Conservation (phyloP, 169 alveolate species). For the Plasmodium vivax region DNA sequence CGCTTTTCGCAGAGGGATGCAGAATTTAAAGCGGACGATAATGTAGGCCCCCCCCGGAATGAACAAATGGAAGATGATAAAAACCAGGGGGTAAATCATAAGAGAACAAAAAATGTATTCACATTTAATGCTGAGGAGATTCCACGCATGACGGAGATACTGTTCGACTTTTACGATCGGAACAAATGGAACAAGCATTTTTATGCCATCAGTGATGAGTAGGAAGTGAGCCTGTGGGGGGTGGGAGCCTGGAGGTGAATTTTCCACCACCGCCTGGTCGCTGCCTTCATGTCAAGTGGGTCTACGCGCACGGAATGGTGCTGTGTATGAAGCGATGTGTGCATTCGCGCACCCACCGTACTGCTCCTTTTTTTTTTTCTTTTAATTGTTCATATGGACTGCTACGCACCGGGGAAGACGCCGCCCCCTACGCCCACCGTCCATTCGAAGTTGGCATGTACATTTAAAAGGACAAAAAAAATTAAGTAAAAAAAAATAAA, state of each 20-base stretch:
- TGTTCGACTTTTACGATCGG: slow-evolving; percentile 47
- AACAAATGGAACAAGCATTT: slow-evolving; percentile 61
- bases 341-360: not conserved
- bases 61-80: slow-evolving; percentile 3
- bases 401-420: not conserved
- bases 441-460: not conserved
- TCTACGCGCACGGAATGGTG: not conserved
- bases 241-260: not conserved
- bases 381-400: not conserved
- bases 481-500: not conserved
- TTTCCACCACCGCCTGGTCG: not conserved
- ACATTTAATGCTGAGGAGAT: slow-evolving; percentile 24
- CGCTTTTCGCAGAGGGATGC: slow-evolving; percentile 18
- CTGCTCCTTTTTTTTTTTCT: not conserved
- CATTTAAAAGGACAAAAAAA: not conserved
- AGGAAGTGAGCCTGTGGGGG: not conserved
- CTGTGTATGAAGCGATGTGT: not conserved
- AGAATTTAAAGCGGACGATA: slow-evolving; percentile 15
- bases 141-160: not conserved
- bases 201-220: not conserved
- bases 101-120: slow-evolving; percentile 39
- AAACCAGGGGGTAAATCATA: not conserved
- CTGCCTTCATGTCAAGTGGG: not conserved
- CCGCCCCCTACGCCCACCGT: not conserved
- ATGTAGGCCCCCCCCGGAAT: not conserved